Base-by-base conservation (phyloP, 2,329 filamentous ascomycete genomes). In the Drechslera avenae region DNA sequence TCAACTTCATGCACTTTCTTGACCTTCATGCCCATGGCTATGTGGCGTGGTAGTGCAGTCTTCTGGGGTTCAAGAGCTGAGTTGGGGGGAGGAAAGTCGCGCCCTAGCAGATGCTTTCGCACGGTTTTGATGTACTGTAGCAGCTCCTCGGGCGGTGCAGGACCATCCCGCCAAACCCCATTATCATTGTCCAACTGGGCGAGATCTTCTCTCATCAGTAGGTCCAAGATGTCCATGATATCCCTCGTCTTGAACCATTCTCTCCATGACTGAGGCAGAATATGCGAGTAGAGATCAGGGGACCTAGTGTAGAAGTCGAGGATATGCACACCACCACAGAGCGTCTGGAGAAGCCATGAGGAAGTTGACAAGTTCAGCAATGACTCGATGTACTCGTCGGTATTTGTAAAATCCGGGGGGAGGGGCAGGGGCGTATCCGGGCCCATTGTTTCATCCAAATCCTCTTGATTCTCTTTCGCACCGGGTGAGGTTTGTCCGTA, bases 291-390 rank as follows among this genome's bases (percentile, higher is more conserved):
- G 0, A 97, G 81, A 57, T 91, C 88, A 4, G 91, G 90, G 39
- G 91, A 84, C 34, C 85, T 84, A 2, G 91, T 97, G 76, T 97
- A 91, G 75, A 99, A 97, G 72, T 99, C 94, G 49, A 97, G 81
- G 56, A 99, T 92, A 69, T 99, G 94, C 1, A 97, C 90, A n/a
- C 93, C 92, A 46, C 94, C 94, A 69, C 91, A 96, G n/a, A 99
- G 81, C 19, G 90, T 90, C 59, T 90, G 88, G 62, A 97, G 91
- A 1, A 91, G 79, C 46, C 87, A 83, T 37, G 88, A 89, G 2
- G 85, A 86, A 5, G 86, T 86, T 1, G 86, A 83, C 65, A 97
- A 96, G 16, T 84, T 71, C 19, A 97, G 80, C 10, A 97, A 83
- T 14, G 86, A 86, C 19, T 89, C 80, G 40, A 96, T 83, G 72